Conservation (phyloP, 2,329 filamentous ascomycete genomes). For the Diaporthe caulivora region DNA sequence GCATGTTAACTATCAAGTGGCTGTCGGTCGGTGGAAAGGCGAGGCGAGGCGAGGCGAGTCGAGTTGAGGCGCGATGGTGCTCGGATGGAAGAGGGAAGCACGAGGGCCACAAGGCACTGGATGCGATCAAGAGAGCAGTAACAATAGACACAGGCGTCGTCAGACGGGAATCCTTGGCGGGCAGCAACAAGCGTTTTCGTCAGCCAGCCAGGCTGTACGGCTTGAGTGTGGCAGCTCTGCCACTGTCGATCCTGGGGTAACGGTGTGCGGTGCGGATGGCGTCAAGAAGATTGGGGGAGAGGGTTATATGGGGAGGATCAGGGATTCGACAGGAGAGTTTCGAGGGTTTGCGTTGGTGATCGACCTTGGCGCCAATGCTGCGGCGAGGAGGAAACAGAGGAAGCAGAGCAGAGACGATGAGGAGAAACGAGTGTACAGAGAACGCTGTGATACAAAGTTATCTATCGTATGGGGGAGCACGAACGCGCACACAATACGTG, state of each 20-base stretch:
- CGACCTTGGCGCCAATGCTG: conserved; percentile 21
- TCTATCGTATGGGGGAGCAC: background rate
- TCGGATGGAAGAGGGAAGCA: conserved; percentile 11
- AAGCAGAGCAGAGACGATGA: conserved; percentile 5
- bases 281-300: background rate
- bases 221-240: conserved; percentile 18
- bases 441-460: conserved; percentile 15
- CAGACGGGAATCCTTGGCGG: conserved; percentile 17
- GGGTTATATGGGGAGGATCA: conserved; percentile 8
- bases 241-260: conserved; percentile 9
- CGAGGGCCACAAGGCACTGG: background rate
- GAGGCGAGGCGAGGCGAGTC: background rate
- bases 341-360: conserved; percentile 5
- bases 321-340: conserved; percentile 19
- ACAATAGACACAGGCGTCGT: background rate
- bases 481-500: background rate
- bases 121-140: background rate
- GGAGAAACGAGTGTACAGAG: conserved; percentile 23
- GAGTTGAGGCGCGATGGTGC: background rate
- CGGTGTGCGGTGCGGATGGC: background rate
- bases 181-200: conserved; percentile 27
- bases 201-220: conserved; percentile 13
- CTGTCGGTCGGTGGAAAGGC: background rate
- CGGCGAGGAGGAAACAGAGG: conserved; percentile 2
- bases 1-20: conserved; percentile 24